Conservation (phyloP, 345 rosid genomes). For the Xanthoceras sorbifolium region DNA sequence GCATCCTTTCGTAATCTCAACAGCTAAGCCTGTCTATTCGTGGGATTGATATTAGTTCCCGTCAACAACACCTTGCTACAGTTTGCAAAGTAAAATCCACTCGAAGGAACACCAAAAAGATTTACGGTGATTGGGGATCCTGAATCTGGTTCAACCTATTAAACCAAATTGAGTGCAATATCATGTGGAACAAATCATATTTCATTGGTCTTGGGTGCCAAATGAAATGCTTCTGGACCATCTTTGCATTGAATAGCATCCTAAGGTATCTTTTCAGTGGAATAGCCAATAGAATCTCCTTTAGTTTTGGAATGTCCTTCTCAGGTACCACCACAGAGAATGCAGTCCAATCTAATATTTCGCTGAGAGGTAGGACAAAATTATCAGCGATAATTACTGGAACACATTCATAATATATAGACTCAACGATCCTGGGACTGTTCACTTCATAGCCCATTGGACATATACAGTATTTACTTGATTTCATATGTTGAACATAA, state of each 20-base stretch:
- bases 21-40: background rate
- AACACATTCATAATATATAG: conserved; percentile 88
- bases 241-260: conserved; percentile 73
- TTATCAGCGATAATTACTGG: conserved; percentile 89
- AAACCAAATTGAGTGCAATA: conserved; percentile 90
- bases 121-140: conserved; percentile 22
- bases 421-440: conserved; percentile 88
- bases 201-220: conserved; percentile 75
- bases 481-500: conserved; percentile 86
- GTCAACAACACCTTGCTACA: background rate
- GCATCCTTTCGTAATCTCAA: background rate
- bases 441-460: conserved; percentile 95
- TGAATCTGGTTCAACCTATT: conserved; percentile 59
- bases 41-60: background rate
- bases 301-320: conserved; percentile 79
- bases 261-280: conserved; percentile 61
- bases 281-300: conserved; percentile 70
- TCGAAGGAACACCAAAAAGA: background rate
- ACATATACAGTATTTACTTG: conserved; percentile 80
- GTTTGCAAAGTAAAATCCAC: background rate
- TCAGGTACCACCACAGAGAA: conserved; percentile 77
- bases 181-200: conserved; percentile 90
- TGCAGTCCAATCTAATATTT: conserved; percentile 77
- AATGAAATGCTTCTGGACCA: conserved; percentile 85
- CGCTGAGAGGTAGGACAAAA: conserved; percentile 77